Evolutionary conservation across 257 asterid genomes (phyloP).

Genomic region (Lavandula angustifolia): DNA sequence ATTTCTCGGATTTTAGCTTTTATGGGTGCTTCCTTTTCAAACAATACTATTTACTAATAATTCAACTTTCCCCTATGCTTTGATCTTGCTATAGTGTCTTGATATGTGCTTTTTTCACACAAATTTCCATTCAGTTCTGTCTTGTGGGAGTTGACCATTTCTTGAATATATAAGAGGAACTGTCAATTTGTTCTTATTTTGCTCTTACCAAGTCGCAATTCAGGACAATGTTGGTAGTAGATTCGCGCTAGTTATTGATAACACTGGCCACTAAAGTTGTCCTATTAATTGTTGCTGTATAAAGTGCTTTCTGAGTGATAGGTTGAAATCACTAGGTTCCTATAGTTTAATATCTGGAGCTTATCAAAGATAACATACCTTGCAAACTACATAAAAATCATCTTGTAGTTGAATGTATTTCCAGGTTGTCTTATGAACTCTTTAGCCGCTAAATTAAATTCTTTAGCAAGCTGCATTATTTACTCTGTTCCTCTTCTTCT

Average conservation of each 20-base stretch:
- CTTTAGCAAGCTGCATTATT: background rate
- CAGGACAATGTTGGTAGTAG: background rate
- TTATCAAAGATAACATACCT: background rate
- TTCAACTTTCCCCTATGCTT: background rate
- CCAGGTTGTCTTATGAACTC: background rate
- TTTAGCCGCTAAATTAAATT: background rate
- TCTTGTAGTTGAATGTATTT: background rate
- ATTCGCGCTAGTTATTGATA: background rate
- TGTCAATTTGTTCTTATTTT: background rate
- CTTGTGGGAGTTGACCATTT: background rate
- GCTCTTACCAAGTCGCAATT: background rate
- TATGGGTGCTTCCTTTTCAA: conserved; percentile 27
- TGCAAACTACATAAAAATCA: background rate
- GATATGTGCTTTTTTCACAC: background rate
- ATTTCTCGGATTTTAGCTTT: conserved; percentile 30
- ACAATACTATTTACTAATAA: conserved; percentile 8
- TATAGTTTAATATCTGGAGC: background rate
- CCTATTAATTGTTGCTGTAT: background rate
- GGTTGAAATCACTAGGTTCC: background rate
- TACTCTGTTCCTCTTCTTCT: background rate
- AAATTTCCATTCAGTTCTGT: background rate
- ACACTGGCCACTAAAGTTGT: no score
- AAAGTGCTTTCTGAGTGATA: background rate
- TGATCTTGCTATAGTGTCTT: conserved; percentile 1
- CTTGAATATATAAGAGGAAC: no score